Base-by-base conservation (phyloP, 495 filamentous ascomycete genomes). In the Aspergillus diversus region DNA sequence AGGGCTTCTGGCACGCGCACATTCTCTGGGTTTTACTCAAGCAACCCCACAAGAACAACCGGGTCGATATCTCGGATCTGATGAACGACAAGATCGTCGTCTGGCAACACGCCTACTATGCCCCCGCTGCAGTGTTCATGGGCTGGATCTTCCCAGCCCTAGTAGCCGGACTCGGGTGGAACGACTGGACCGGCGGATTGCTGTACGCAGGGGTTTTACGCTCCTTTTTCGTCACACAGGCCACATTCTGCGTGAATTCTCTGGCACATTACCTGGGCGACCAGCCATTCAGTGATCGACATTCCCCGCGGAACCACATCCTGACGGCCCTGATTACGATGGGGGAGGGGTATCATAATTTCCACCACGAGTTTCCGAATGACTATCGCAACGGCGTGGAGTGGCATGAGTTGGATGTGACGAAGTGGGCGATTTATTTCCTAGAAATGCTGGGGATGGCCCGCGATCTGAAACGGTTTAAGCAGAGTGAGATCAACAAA, bases 211-310 rank as follows among this genome's bases (percentile, higher is more conserved):
- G 92, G 57, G 91, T 97, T 67, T 85, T 96, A 63, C 84, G 92
- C 64, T 89, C 93, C 70, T 94, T 92, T 83, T 90, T 96, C 79
- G 90, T 96, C 65, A 91, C 96, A 77, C 92, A 97, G 75, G 92
- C 92, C 64, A 97, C 92, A 61, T 96, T 96, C 84, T 96, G 92
- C 68, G 91, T 97, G 83, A 97, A 97, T 83, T 93, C 90, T 52
- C 80, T 97, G 57, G 92, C 92, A 49, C 92, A 97, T 78, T 97
- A 91, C 91, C 87, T 96, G 66, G 92, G 92, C 42, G 92, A 96
- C 68, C 92, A 97, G 77, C 92, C 92, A 35, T 97, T 95, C 73
- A 92, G 96, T 66, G 92, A 96, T 82, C 90, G 90, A 71, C 94
- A 95, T 83, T 92, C 89, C 55, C 92, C 92, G 60, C 87, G 92